Base-by-base conservation (phyloP, 495 filamentous ascomycete genomes). In the Podospora comata region DNA sequence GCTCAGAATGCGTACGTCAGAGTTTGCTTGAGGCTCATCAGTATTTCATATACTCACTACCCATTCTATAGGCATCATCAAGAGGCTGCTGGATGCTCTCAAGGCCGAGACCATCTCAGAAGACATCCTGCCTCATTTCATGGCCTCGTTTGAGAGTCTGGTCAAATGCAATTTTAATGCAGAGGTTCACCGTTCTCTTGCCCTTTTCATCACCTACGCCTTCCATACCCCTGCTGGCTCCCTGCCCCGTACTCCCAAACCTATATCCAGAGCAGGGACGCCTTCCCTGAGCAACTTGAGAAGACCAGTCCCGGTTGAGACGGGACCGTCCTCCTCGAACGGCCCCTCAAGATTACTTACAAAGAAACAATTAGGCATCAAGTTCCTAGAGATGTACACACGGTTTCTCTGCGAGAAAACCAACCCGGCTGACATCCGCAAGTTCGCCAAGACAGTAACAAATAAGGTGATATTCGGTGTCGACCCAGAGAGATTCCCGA, bases 381-480 rank as follows among this genome's bases (percentile, higher is more conserved):
- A 86, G 68, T 85, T 97, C 65, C 80, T 99, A 55, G 88, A 89
- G 68, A 86, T 97, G 81, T 96, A 96, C 72, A 82, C 90, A n/a
- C 82, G 90, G 39, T 78, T 96, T 2, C 81, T 98, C n/a, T 96
- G 92, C 71, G 87, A 91, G 64, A 86, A 87, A 70, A 81, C 82
- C 54, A 91, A 89, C 68, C 77, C 81, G 16, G 78, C 74, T n/a
- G 89, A 89, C 48, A 88, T 97, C 63, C 87, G 87, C 73, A 94
- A 91, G 72, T 99, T 99, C 80, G 92, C 94, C 18, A 92, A 89
- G 79, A 95, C 93, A 2, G 94, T 98, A 3, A 97, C 96, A 30
- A 96, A 94, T 70, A 98, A 96, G 88, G 93, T 95, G 83, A 74
- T 86, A 80, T 65, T 67, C 62, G 63, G 71, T 54, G 39, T 63